Evolutionary conservation across 148 eudicot species (phyloP).

Genomic region (Suaeda aralocaspica): DNA sequence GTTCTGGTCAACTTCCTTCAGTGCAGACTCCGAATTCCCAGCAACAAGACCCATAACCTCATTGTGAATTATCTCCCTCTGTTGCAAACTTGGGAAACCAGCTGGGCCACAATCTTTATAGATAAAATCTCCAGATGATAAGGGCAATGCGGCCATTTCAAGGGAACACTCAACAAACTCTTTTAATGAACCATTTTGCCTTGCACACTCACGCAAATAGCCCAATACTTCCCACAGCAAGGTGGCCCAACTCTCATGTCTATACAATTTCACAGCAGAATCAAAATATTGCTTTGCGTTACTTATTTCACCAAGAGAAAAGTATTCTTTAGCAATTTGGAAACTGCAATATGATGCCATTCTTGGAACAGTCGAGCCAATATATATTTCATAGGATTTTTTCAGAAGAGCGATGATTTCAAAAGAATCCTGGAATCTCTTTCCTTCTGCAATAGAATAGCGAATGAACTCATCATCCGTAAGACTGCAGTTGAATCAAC

Average conservation of each 20-base stretch:
- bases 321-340: constrained; percentile 83
- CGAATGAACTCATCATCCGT: constrained; percentile 82
- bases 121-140: constrained; percentile 38
- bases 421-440: constrained; percentile 83
- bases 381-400: constrained; percentile 73
- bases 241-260: constrained; percentile 84
- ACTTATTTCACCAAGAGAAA: constrained; percentile 40
- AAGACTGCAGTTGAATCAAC: constrained; percentile 45
- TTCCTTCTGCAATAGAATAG: constrained; percentile 73
- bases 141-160: constrained; percentile 95
- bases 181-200: constrained; percentile 53
- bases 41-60: constrained; percentile 62
- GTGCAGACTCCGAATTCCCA: constrained; percentile 41
- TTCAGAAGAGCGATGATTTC: constrained; percentile 89
- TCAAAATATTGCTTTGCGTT: constrained; percentile 65
- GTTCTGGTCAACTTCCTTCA: constrained; percentile 27
- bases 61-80: constrained; percentile 66
- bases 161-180: constrained; percentile 86
- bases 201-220: constrained; percentile 86
- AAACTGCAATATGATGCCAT: constrained; percentile 79
- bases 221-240: constrained; percentile 93
- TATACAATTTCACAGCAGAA: constrained; percentile 59
- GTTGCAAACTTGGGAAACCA: constrained; percentile 68
- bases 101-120: constrained; percentile 78
- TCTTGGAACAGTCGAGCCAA: constrained; percentile 53